phyloP scores from a whole-genome alignment of 2,329 filamentous ascomycete genomes.

The Xylaria sp. region DNA sequence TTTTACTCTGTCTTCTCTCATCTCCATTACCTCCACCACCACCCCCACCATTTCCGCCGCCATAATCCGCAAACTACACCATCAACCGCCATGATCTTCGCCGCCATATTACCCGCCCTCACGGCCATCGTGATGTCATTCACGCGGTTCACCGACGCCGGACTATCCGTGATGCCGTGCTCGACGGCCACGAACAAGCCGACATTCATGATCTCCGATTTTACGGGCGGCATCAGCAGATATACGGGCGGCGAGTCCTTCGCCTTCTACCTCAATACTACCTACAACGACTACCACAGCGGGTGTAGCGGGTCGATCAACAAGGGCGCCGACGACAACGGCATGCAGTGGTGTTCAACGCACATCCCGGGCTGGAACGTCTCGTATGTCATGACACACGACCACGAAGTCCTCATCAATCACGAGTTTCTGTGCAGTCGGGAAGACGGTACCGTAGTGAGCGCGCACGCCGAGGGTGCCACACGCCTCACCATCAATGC shows the following conservation, averaged over 20 bases:
- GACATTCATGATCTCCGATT: constrained; percentile 33
- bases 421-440: constrained; percentile 36
- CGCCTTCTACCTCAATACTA: constrained; percentile 38
- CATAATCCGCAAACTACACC: background rate
- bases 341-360: constrained; percentile 36
- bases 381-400: constrained; percentile 36
- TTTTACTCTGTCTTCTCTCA: background rate
- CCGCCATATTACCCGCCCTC: constrained; percentile 32
- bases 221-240: constrained; percentile 35
- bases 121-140: constrained; percentile 37
- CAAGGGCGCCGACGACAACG: constrained; percentile 33
- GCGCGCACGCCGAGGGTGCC: constrained; percentile 33
- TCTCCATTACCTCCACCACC: background rate
- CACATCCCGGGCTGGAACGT: constrained; percentile 37
- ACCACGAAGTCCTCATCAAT: constrained; percentile 32
- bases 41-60: background rate
- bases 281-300: constrained; percentile 37
- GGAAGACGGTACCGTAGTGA: constrained; percentile 28
- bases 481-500: constrained; percentile 20
- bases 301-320: constrained; percentile 35
- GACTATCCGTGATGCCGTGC: constrained; percentile 32
- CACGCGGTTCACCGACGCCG: constrained; percentile 33
- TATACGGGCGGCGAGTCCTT: constrained; percentile 39
- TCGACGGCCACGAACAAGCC: constrained; percentile 10
- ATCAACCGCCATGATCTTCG: constrained; percentile 33